Conservation (phyloP, 1,284 basidiomycete genomes). For the Austroboletus novae-zelandiae region DNA sequence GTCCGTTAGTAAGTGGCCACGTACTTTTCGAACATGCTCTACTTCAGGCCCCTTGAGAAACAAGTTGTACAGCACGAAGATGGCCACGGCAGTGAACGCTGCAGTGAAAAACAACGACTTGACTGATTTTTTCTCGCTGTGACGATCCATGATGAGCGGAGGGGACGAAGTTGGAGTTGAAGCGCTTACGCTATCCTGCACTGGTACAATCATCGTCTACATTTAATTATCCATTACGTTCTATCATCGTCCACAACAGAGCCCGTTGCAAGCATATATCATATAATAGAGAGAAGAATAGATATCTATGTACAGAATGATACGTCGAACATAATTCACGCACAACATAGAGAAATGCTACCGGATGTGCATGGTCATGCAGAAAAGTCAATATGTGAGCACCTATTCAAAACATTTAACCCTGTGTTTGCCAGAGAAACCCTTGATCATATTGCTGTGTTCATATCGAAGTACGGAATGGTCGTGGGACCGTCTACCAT, state of each 20-base stretch:
- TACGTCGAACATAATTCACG: slow-evolving; percentile 14
- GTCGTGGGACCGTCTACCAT: slow-evolving; percentile 14
- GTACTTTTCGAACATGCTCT: slow-evolving; percentile 22
- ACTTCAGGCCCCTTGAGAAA: slow-evolving; percentile 18
- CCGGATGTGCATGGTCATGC: slow-evolving; percentile 19
- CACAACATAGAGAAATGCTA: slow-evolving; percentile 22
- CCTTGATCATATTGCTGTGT: slow-evolving; percentile 14
- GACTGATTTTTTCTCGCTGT: slow-evolving; percentile 21
- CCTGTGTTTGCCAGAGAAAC: slow-evolving; percentile 15
- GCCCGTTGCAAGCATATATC: slow-evolving; percentile 13
- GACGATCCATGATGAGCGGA: slow-evolving; percentile 19
- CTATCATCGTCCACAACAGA: neutral
- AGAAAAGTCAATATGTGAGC: slow-evolving; percentile 19
- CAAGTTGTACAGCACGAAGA: slow-evolving; percentile 22
- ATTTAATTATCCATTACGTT: neutral
- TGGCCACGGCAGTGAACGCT: slow-evolving; percentile 8
- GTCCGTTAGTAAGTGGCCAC: neutral
- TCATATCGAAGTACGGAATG: slow-evolving; percentile 15
- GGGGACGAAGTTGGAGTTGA: neutral
- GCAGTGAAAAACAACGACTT: slow-evolving; percentile 16
- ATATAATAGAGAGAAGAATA: slow-evolving; percentile 25
- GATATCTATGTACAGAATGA: slow-evolving; percentile 33
- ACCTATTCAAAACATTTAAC: slow-evolving; percentile 16
- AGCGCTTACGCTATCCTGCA: too few species aligned
- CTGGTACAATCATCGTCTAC: neutral